Conservation (phyloP, 768 basidiomycete genomes). For the Hemileccinum impolitum region DNA sequence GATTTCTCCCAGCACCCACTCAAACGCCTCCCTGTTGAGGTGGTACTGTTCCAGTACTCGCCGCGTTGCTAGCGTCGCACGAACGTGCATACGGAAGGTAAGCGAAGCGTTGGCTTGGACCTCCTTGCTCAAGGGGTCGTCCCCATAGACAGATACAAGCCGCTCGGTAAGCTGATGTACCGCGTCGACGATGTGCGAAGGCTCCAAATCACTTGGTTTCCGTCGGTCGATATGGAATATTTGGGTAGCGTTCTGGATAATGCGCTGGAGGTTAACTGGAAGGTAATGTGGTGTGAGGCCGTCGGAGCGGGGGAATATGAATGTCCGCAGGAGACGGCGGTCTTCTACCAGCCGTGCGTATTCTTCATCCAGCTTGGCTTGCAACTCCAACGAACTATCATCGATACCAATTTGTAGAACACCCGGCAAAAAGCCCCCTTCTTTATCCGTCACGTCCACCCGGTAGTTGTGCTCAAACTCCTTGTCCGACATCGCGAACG, state of each 20-base stretch:
- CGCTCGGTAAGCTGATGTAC: slow-evolving; percentile 73
- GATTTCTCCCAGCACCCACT: slow-evolving; percentile 95
- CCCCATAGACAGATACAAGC: slow-evolving; percentile 84
- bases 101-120: slow-evolving; percentile 88
- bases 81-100: slow-evolving; percentile 90
- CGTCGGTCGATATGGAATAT: slow-evolving; percentile 97
- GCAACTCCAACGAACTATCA: slow-evolving; percentile 77
- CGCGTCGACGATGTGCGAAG: slow-evolving; percentile 78
- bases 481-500: slow-evolving; percentile 74
- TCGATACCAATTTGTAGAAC: slow-evolving; percentile 87
- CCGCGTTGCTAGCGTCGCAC: slow-evolving; percentile 82
- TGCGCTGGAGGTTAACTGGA: slow-evolving; percentile 93
- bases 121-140: slow-evolving; percentile 68
- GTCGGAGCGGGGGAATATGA: slow-evolving; percentile 78
- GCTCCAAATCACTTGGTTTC: slow-evolving; percentile 90
- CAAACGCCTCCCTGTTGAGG: slow-evolving; percentile 89
- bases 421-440: slow-evolving; percentile 74
- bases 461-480: slow-evolving; percentile 90
- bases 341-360: slow-evolving; percentile 64
- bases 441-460: slow-evolving; percentile 88
- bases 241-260: slow-evolving; percentile 92
- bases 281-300: slow-evolving; percentile 77
- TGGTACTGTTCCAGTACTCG: slow-evolving; percentile 87
- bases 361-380: slow-evolving; percentile 81
- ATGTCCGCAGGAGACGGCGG: slow-evolving; percentile 71